These are phyloP conservation scores for Xylaria digitata DNA, from an alignment of 2,329 filamentous ascomycete species.

Conservation along the genomic window DNA sequence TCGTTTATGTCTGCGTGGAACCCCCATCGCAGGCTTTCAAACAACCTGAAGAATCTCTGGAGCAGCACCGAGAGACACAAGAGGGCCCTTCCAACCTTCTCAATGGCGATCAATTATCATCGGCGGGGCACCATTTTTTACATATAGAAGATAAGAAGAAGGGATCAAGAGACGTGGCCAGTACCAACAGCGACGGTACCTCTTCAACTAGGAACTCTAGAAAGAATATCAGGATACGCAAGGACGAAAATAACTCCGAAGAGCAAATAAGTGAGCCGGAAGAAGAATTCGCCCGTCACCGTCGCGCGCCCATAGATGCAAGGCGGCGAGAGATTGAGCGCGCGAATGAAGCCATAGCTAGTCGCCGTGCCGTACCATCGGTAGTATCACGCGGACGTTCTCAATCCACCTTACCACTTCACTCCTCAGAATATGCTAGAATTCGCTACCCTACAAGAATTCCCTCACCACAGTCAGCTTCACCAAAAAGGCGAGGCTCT, in stretches of 20 bases:
- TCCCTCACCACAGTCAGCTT: too few relatives aligned
- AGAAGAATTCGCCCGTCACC: too few relatives aligned
- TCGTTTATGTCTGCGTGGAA: slow-evolving; percentile 13
- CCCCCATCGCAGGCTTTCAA: background rate
- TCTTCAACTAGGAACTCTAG: background rate
- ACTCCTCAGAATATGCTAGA: too few relatives aligned
- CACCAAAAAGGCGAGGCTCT: too few relatives aligned
- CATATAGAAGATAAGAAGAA: background rate
- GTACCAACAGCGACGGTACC: background rate
- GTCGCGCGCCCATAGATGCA: background rate
- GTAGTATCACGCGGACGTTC: too few relatives aligned
- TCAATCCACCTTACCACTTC: too few relatives aligned
- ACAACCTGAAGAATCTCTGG: background rate
- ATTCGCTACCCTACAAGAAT: too few relatives aligned
- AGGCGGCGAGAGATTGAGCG: background rate
- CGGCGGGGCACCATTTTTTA: background rate
- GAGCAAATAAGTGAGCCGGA: too few relatives aligned
- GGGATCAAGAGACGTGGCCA: background rate
- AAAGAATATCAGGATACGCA: too few relatives aligned
- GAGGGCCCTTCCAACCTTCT: too few relatives aligned
- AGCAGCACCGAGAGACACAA: background rate
- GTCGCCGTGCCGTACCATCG: background rate
- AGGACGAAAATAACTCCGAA: too few relatives aligned
- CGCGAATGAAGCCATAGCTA: slow-evolving; percentile 12
- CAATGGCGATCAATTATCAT: background rate